phyloP scores from a whole-genome alignment of 352 stramenopile genomes.

The Blastocystis sp. region DNA sequence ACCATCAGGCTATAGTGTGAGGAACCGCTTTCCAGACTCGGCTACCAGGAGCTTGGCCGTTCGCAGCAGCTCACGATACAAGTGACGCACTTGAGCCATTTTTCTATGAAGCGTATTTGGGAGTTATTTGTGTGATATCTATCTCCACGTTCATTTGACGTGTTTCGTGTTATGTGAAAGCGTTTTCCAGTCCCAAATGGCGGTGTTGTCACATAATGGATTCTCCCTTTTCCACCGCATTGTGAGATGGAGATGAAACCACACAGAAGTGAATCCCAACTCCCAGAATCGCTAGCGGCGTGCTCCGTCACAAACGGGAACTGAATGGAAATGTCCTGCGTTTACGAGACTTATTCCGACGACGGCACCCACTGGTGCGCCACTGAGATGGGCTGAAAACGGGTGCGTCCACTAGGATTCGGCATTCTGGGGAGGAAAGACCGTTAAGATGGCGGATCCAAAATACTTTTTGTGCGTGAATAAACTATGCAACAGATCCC shows the following conservation, averaged over 20 bases:
- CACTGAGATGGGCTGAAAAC: background rate
- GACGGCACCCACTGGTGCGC: slow-evolving; percentile 24
- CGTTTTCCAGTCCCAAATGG: too few relatives aligned
- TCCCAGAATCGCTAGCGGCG: background rate
- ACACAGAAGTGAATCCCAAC: too few relatives aligned
- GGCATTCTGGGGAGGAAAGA: background rate
- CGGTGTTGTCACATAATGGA: too few relatives aligned
- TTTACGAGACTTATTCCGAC: slow-evolving; percentile 2
- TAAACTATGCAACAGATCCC: slow-evolving; percentile 44
- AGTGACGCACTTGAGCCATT: slow-evolving; percentile 40
- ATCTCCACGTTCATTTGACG: too few relatives aligned
- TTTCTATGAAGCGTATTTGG: background rate
- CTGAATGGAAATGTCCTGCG: slow-evolving; percentile 14
- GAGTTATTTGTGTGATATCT: background rate
- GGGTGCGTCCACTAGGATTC: background rate
- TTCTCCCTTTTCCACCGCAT: too few relatives aligned
- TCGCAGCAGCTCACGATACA: slow-evolving; percentile 31
- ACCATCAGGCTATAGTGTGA: slow-evolving; percentile 39
- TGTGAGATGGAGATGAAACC: too few relatives aligned
- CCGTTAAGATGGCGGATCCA: slow-evolving; percentile 46
- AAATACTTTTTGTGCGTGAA: slow-evolving; percentile 35
- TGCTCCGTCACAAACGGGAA: background rate
- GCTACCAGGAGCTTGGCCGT: slow-evolving; percentile 57
- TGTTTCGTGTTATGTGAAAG: too few relatives aligned
- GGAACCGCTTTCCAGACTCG: background rate